Conservation (phyloP, 371 early-diverging fungal species). For the Lichtheimia hyalospora region DNA sequence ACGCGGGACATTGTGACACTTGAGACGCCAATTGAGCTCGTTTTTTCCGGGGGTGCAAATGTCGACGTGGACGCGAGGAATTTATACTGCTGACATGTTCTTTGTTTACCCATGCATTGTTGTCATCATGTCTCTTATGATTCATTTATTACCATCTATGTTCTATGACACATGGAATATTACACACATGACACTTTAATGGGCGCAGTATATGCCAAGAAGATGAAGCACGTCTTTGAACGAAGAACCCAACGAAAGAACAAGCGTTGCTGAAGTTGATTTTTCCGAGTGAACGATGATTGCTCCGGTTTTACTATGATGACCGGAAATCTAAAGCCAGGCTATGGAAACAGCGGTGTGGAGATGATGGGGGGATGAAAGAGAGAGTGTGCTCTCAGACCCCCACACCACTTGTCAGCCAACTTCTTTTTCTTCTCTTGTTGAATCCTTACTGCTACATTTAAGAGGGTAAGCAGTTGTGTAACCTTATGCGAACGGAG, state of each 20-base stretch:
- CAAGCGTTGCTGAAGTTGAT: neutral
- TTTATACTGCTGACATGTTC: no score
- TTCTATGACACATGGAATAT: neutral
- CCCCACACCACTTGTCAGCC: conserved; percentile 5
- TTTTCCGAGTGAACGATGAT: conserved; percentile 9
- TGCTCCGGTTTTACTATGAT: conserved; percentile 13
- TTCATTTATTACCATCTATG: neutral
- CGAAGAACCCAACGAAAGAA: no score
- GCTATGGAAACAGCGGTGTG: conserved; percentile 5
- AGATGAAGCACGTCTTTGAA: no score
- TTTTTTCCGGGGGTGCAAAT: conserved; percentile 1
- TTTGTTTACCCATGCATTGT: neutral
- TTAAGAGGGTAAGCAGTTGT: conserved; percentile 8
- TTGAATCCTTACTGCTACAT: neutral
- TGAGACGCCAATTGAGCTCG: neutral
- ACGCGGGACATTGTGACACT: no score
- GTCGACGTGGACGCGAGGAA: no score
- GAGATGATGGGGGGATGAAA: neutral
- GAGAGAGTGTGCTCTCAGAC: neutral
- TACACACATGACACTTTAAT: neutral
- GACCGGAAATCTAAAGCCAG: conserved; percentile 14
- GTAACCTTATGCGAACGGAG: conserved; percentile 8
- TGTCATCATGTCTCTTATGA: neutral
- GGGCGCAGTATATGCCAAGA: neutral
- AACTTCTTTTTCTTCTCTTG: neutral